phyloP scores from a whole-genome alignment of 2,329 filamentous ascomycete genomes.

The Cercospora sp. region DNA sequence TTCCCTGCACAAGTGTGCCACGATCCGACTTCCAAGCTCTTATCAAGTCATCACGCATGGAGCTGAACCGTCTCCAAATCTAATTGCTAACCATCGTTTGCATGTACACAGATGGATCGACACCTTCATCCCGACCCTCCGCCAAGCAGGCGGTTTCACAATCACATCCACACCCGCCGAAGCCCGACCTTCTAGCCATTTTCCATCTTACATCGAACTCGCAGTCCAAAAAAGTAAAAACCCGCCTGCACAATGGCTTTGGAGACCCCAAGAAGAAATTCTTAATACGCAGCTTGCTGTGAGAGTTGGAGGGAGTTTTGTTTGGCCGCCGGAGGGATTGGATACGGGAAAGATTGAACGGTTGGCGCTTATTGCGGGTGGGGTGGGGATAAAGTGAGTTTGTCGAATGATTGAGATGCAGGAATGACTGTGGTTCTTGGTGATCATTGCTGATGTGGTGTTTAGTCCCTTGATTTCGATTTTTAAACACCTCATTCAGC shows the following conservation, averaged over 20 bases:
- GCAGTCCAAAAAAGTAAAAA: constrained; percentile 74
- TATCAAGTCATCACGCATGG: too few relatives aligned
- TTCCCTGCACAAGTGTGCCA: too few relatives aligned
- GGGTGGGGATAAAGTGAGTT: constrained; percentile 75
- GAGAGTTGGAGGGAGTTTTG: constrained; percentile 77
- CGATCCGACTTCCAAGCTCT: too few relatives aligned
- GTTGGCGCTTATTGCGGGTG: constrained; percentile 75
- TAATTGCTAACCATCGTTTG: background rate
- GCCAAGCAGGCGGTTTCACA: constrained; percentile 81
- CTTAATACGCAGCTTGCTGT: constrained; percentile 62
- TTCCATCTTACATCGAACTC: constrained; percentile 66
- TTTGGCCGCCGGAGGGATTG: constrained; percentile 65
- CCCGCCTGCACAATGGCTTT: constrained; percentile 75
- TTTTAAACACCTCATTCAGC: constrained; percentile 56
- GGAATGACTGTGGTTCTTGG: too few relatives aligned
- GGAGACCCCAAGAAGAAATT: constrained; percentile 59
- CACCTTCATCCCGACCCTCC: constrained; percentile 68
- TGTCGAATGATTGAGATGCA: too few relatives aligned
- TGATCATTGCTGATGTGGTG: too few relatives aligned
- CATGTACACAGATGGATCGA: constrained; percentile 67
- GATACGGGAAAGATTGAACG: constrained; percentile 52
- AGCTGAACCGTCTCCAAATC: too few relatives aligned
- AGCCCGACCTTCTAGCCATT: constrained; percentile 30
- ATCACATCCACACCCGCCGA: constrained; percentile 71
- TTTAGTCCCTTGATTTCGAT: constrained; percentile 71